phyloP scores from a whole-genome alignment of 1,284 basidiomycete species.

The Ustilago vetiveriae region DNA sequence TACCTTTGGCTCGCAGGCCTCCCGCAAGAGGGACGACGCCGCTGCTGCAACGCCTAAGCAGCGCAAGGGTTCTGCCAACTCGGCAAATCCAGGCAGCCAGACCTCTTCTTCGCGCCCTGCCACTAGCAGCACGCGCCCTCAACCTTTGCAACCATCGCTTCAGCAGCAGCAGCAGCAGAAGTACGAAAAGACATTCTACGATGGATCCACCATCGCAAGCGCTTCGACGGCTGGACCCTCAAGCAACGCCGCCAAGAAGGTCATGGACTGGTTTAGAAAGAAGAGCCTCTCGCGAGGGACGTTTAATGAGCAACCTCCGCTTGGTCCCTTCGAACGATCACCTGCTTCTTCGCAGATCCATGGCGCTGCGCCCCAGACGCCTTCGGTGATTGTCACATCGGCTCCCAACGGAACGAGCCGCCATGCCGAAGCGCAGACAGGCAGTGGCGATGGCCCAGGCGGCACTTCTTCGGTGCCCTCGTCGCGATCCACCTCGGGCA shows the following conservation, averaged over 20 bases:
- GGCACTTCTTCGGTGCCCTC: slow-evolving; percentile 51
- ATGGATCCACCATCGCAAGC: slow-evolving; percentile 47
- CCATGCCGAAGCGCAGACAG: slow-evolving; percentile 26
- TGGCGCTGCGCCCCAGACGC: slow-evolving; percentile 11
- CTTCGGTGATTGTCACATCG: slow-evolving; percentile 47
- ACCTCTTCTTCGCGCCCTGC: slow-evolving; percentile 17
- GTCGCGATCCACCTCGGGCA: slow-evolving; percentile 62
- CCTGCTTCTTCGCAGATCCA: slow-evolving; percentile 17
- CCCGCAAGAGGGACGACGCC: slow-evolving; percentile 26
- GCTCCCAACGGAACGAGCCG: slow-evolving; percentile 20
- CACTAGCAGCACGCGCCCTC: slow-evolving; percentile 16
- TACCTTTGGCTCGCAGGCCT: slow-evolving; percentile 8
- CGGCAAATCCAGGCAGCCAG: slow-evolving; percentile 16
- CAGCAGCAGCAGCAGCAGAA: slow-evolving; percentile 25
- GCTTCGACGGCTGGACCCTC: slow-evolving; percentile 66
- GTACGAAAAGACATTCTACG: slow-evolving; percentile 37
- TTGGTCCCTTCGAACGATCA: slow-evolving; percentile 47
- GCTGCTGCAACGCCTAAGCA: slow-evolving; percentile 19
- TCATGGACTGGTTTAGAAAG: slow-evolving; percentile 75
- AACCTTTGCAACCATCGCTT: slow-evolving; percentile 8
- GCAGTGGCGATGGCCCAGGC: slow-evolving; percentile 25
- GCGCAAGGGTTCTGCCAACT: slow-evolving; percentile 17
- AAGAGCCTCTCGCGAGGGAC: slow-evolving; percentile 69
- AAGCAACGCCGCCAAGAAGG: slow-evolving; percentile 72
- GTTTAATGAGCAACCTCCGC: slow-evolving; percentile 58